Base-by-base conservation (phyloP, 2,329 filamentous ascomycete genomes). In the Diaporthe aspalathi region DNA sequence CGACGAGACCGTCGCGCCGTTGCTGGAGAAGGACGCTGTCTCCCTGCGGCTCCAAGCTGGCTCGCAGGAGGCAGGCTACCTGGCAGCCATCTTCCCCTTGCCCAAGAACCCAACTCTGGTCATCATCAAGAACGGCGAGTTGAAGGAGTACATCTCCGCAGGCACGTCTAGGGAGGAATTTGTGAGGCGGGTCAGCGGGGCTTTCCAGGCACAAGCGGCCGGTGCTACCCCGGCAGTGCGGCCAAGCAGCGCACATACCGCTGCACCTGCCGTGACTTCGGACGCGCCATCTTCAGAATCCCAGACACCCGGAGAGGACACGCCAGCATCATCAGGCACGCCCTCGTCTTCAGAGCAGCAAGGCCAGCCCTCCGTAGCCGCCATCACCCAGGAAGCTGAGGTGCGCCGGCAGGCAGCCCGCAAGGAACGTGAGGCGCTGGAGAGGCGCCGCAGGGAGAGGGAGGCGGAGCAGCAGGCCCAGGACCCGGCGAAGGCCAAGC, bases 21-120 rank as follows among this genome's bases (percentile, higher is more conserved):
- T 90, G 35, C 84, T 96, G 70, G 81, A 84, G 32, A 83, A 86
- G 45, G 89, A 91, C 77, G 88, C 93, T 3, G 85, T 98, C 24
- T 83, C 92, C 9, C 84, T 98, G 27, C 89, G 91, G 65, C 85
- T 98, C 27, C 81, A 86, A 43, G 90, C 91, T 22, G 93, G 91
- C 27, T 94, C 93, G 2, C 88, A 92, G 74, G 94, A 97, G 83
- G 94, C 94, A 12, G 90, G 89, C 7, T 97, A 94, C 77, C 85
- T 98, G 17, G 88, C 91, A 12, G 93, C 93, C 56, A 93, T 97
- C 77, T 97, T 94, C 76, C 93, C 94, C 0, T 84, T 97, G n/a
- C 88, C 89, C 1, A 90, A 90, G 75, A 90, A 90, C n/a, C 95
- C 95, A 0, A 92, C 92, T 1, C 82, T 97, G 11, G 87, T 97